Base-by-base conservation (phyloP, 169 alveolate genomes). In the Condylostoma magnum region DNA sequence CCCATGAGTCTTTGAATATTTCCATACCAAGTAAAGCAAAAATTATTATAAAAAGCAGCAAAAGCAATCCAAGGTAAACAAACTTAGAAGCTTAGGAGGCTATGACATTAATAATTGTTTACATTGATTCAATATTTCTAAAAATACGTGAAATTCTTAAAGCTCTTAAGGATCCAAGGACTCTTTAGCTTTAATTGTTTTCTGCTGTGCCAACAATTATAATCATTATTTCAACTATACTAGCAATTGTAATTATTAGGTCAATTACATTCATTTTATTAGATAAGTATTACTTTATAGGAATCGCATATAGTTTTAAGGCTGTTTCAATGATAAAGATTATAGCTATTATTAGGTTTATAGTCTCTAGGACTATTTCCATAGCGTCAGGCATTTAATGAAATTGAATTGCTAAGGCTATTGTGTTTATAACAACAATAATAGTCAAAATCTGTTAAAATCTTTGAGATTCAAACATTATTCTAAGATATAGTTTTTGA, bases 21-120 rank as follows among this genome's bases (percentile, higher is more conserved):
- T 83, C 83, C 90, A 90, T 87, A 20, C 95, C 95, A 30, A 90
- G 80, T 30, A 90, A 65, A 38, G 89, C 85, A 72, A 69, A 90
- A 22, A 90, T 84, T 47, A 90, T 69, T 27, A 86, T 79, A 66
- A 90, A 90, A 53, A 90, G 63, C 15, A 85, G 51, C 25, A 86
- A 65, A 0, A 90, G 83, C 68, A 79, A 28, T 30, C 83, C 69
- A 54, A 90, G 57, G 79, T 84, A 90, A 22, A 75, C 38, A 50
- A 90, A 82, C 25, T 69, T 57, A 36, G 82, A 60, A 10, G 82
- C 57, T 1, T 18, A 15, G 12, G 10, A 15, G 4, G 28, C 5
- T 8, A 66, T 44, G 28, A 31, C 66, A 22, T 22, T 66, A 25
- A 66, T 43, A 18, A 66, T 43, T 10, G 8, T 10, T 25, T 36